Percentiles rank a stretch among this genome's conserved stretches.
phyloP scores from a whole-genome alignment of 768 basidiomycete species.

The Pluteus cervinus region DNA sequence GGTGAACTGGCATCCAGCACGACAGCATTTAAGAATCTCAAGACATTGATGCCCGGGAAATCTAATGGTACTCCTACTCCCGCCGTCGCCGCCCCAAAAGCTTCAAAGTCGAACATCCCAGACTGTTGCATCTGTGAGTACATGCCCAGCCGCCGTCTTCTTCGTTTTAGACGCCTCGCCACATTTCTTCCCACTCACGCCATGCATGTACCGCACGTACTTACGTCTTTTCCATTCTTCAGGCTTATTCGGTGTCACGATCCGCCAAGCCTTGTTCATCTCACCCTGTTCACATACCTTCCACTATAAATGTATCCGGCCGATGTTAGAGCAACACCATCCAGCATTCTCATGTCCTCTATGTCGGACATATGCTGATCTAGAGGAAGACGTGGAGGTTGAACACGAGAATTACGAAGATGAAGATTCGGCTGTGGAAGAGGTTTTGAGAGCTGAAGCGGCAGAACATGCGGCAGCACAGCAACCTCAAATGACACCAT shows the following conservation, averaged over 20 bases:
- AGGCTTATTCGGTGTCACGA: slow-evolving; percentile 79
- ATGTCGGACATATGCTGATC: slow-evolving; percentile 90
- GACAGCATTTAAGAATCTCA: slow-evolving; percentile 71
- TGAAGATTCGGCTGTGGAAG: too few species aligned
- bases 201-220: slow-evolving; percentile 1
- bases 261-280: slow-evolving; percentile 95
- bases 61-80: slow-evolving; percentile 39
- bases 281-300: slow-evolving; percentile 96
- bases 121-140: slow-evolving; percentile 92
- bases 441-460: slow-evolving; percentile 84
- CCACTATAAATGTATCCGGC: slow-evolving; percentile 96
- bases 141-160: slow-evolving; percentile 1
- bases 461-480: slow-evolving; percentile 93
- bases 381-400: slow-evolving; percentile 90
- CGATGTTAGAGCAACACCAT: slow-evolving; percentile 81
- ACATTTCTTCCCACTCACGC: slow-evolving; percentile 6
- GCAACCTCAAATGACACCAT: slow-evolving; percentile 97
- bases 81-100: slow-evolving; percentile 7
- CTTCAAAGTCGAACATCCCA: slow-evolving; percentile 43
- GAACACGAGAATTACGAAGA: slow-evolving; percentile 63
- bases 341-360: slow-evolving; percentile 94
- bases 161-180: slow-evolving; percentile 2
- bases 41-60: slow-evolving; percentile 46
- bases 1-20: slow-evolving; percentile 35
- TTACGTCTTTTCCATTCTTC: background rate